Evolutionary conservation across 129 eudicot species (phyloP).

Genomic region (Flaveria ramosissima): DNA sequence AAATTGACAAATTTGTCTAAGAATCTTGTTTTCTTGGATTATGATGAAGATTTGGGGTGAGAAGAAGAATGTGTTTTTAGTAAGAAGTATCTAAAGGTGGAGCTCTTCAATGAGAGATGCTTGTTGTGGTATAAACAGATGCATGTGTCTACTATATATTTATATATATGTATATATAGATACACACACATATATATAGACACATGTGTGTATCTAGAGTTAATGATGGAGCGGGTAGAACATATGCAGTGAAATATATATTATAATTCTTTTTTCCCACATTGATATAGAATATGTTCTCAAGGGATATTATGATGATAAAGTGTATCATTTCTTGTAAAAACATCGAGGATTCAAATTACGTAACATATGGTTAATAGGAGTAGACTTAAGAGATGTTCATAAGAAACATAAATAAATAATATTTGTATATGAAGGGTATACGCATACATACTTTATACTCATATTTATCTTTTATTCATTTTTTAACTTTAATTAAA

Average conservation of each 20-base stretch:
- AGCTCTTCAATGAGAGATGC: neutral
- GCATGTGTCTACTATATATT: neutral
- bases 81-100: constrained; percentile 2
- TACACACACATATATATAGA: neutral
- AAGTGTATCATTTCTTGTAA: too few species aligned
- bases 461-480: too few species aligned
- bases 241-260: neutral
- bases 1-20: constrained; percentile 7
- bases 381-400: too few species aligned
- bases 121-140: neutral
- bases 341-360: too few species aligned
- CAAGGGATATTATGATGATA: too few species aligned
- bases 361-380: too few species aligned
- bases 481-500: too few species aligned
- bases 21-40: constrained; percentile 3
- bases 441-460: too few species aligned
- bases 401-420: too few species aligned
- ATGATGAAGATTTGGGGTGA: constrained; percentile 2
- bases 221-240: neutral
- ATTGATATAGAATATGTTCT: too few species aligned
- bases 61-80: constrained; percentile 8
- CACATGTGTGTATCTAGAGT: neutral
- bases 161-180: neutral
- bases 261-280: too few species aligned
- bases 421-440: too few species aligned